A percentile compares a stretch with the other conserved stretches of the same genome.
Conservation (phyloP, 345 rosid genomes). For the Jatropha curcas region DNA sequence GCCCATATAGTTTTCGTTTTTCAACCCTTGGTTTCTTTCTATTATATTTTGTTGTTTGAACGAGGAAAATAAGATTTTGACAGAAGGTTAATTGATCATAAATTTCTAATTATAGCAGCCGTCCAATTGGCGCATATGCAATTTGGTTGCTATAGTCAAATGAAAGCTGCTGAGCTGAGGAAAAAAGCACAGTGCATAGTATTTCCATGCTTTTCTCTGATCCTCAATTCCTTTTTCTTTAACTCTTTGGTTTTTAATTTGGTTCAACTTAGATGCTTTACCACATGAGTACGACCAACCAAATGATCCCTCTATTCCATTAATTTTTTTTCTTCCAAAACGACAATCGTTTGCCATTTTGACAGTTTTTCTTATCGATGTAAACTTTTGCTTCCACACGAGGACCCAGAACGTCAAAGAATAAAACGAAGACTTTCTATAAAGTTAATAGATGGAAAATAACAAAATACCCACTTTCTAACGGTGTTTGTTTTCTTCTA, state of each 20-base stretch:
- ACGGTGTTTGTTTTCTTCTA: constrained; percentile 9
- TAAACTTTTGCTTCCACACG: background rate
- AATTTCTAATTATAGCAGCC: too few relatives aligned
- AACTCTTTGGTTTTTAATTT: background rate
- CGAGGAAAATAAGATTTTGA: too few relatives aligned
- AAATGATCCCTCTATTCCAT: background rate
- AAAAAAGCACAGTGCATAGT: background rate
- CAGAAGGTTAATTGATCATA: too few relatives aligned
- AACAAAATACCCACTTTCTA: constrained; percentile 1
- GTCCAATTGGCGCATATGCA: too few relatives aligned
- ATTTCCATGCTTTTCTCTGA: too few relatives aligned
- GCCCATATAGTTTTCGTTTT: too few relatives aligned
- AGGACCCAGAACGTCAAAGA: background rate
- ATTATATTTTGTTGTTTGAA: too few relatives aligned
- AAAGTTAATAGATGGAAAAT: background rate
- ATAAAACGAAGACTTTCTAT: background rate
- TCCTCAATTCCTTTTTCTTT: too few relatives aligned
- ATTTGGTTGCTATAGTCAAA: background rate
- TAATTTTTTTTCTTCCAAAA: background rate
- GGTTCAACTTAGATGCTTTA: constrained; percentile 14
- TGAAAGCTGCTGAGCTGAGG: background rate
- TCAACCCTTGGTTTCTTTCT: too few relatives aligned
- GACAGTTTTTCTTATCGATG: background rate
- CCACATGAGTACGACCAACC: constrained; percentile 28
- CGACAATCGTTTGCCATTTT: background rate